Evolutionary conservation across 116 monocot genomes (phyloP), one percentile per base, ranked within the genome.

Genomic region (Phalaenopsis hybrid): DNA sequence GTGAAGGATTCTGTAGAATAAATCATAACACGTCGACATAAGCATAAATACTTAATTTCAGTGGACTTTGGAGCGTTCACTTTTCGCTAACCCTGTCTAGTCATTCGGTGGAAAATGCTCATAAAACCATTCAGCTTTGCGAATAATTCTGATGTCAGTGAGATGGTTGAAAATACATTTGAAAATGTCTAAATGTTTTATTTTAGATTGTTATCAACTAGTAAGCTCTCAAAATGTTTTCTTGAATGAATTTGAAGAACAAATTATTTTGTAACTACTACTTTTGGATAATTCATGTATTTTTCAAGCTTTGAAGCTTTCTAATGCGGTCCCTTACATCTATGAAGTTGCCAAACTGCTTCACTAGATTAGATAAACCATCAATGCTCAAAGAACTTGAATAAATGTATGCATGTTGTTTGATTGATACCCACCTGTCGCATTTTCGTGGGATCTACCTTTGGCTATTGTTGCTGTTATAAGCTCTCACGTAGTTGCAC

Each of bases 151-250:
- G 61, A 61, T 58, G 58, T 58, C 4, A 61, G 4, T 61, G 20
- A 61, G n/a, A 21, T 61, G 61, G 21, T n/a, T 61, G 61, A 61
- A 61, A 61, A 61, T 61, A 61, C 61, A 61, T n/a, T 61, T n/a
- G 20, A 61, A n/a, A 20, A n/a, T 20, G 8, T 21, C 61, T n/a
- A 8, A 58, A 58, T 13, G 13, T 58, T 4, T 10, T 61, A 6
- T 61, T 61, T 61, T 20, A n/a, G 20, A 61, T 61, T 61, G 21
- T 61, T 61, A 61, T 61, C 61, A 51, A 51, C 51, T 21, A 20
- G 61, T 6, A 61, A 61, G 21, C 20, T 20, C 21, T 61, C 61
- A 61, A n/a, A 61, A 61, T 2, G 18, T n/a, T 20, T 61, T 17
- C 20, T 61, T 20, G 21, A 61, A 61, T 61, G 61, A 21, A 61